These are phyloP conservation scores for Datura wrightii DNA, from an alignment of 257 asterid species.

Conservation along the genomic window DNA sequence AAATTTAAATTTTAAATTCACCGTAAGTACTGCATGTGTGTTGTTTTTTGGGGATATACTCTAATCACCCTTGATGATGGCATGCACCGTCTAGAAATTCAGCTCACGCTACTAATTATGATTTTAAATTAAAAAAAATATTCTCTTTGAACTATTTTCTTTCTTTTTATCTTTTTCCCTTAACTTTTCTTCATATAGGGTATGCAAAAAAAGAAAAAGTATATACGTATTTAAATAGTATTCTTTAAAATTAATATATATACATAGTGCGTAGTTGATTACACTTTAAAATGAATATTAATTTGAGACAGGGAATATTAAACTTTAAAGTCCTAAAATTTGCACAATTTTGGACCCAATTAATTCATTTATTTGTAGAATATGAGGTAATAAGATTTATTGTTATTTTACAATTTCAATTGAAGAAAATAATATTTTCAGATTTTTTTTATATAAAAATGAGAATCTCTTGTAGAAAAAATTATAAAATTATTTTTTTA, in stretches of 20 bases:
- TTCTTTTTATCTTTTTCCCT: too few relatives aligned
- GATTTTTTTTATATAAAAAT: too few relatives aligned
- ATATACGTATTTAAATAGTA: too few relatives aligned
- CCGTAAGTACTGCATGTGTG: neutral
- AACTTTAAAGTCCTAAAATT: neutral
- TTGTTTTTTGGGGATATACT: neutral
- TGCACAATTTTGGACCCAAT: neutral
- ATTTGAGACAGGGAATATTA: neutral
- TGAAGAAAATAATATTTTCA: too few relatives aligned
- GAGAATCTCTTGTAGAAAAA: too few relatives aligned
- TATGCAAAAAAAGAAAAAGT: too few relatives aligned
- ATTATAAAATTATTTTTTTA: too few relatives aligned
- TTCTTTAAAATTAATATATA: neutral
- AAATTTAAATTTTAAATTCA: fast-evolving
- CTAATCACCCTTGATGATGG: neutral
- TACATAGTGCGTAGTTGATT: neutral
- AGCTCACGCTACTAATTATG: neutral
- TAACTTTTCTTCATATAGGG: too few relatives aligned
- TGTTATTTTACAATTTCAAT: too few relatives aligned
- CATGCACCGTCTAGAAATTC: neutral
- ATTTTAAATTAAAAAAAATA: too few relatives aligned
- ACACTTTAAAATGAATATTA: neutral
- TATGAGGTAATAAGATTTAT: too few relatives aligned
- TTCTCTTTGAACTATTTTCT: too few relatives aligned
- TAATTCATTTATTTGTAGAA: neutral